Evolutionary conservation across 306 rosid genomes (phyloP).

Genomic region (Castanea crenata): DNA sequence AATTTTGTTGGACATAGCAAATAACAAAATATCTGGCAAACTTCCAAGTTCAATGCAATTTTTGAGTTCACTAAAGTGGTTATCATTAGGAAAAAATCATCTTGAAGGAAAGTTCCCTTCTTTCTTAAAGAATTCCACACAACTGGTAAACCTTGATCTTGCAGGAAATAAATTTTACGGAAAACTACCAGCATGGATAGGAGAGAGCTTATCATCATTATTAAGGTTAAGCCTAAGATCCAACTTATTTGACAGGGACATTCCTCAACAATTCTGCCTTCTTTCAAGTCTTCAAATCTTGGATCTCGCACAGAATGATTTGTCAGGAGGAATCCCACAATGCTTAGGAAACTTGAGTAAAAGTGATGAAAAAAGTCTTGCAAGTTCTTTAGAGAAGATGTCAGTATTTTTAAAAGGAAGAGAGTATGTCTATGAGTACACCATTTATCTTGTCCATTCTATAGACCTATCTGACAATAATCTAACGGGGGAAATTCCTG

Average conservation of each 20-base stretch:
- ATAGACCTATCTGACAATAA: neutral
- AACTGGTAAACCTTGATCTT: too few relatives aligned
- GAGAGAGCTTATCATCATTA: neutral
- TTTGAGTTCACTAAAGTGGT: too few relatives aligned
- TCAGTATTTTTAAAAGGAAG: neutral
- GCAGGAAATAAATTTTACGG: neutral
- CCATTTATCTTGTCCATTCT: neutral
- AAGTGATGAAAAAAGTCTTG: fast-evolving
- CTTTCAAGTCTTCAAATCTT: neutral
- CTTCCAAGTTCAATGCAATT: too few relatives aligned
- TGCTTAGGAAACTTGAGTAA: neutral
- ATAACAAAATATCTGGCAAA: too few relatives aligned
- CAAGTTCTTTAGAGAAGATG: fast-evolving
- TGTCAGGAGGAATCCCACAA: neutral
- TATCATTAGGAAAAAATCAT: too few relatives aligned
- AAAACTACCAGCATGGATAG: neutral
- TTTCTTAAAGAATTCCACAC: too few relatives aligned
- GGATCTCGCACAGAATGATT: neutral
- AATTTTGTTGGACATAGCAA: too few relatives aligned
- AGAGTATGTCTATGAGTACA: neutral
- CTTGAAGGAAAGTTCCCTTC: too few relatives aligned
- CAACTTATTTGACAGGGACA: neutral
- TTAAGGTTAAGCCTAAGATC: neutral
- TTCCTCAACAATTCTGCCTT: neutral
- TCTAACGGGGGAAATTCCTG: slow-evolving; percentile 13